A percentile compares a stretch with the other conserved stretches of the same genome.
Conservation (phyloP, 2,329 filamentous ascomycete genomes). For the Microsporum ferrugineum region DNA sequence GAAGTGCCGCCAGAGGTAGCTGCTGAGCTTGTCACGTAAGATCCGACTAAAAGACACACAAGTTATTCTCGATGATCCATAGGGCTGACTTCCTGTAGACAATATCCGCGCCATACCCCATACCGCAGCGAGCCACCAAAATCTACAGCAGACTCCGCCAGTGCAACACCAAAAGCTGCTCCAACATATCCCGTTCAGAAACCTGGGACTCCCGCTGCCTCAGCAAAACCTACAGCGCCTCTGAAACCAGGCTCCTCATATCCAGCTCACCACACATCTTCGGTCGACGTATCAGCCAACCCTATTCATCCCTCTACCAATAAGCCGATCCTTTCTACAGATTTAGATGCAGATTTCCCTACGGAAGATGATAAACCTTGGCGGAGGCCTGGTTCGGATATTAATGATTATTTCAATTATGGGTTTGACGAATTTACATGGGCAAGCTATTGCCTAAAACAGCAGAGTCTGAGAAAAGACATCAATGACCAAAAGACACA, state of each 20-base stretch:
- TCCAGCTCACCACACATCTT: slow-evolving; percentile 61
- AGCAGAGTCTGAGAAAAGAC: slow-evolving; percentile 65
- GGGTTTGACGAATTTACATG: slow-evolving; percentile 98
- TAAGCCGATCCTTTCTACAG: slow-evolving; percentile 72
- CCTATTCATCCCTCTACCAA: slow-evolving; percentile 62
- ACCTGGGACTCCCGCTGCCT: slow-evolving; percentile 22
- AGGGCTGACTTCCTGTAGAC: slow-evolving; percentile 19
- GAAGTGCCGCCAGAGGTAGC: slow-evolving; percentile 35
- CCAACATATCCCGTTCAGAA: slow-evolving; percentile 22
- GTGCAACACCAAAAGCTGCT: slow-evolving; percentile 21
- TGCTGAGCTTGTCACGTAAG: slow-evolving; percentile 19
- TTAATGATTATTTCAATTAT: slow-evolving; percentile 98
- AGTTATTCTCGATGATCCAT: slow-evolving; percentile 4
- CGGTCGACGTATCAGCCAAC: slow-evolving; percentile 71
- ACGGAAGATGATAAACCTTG: slow-evolving; percentile 76
- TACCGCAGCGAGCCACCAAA: slow-evolving; percentile 24
- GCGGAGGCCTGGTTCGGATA: slow-evolving; percentile 85
- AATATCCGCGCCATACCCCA: slow-evolving; percentile 30
- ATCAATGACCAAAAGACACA: slow-evolving; percentile 69
- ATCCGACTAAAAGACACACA: background rate
- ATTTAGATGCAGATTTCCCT: slow-evolving; percentile 62
- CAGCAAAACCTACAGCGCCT: slow-evolving; percentile 26
- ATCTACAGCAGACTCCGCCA: background rate
- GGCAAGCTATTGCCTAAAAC: slow-evolving; percentile 85
- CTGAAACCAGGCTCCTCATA: slow-evolving; percentile 51